A percentile compares a stretch with the other conserved stretches of the same genome.
Conservation (phyloP, 768 basidiomycete genomes). For the Clavulina sp. region DNA sequence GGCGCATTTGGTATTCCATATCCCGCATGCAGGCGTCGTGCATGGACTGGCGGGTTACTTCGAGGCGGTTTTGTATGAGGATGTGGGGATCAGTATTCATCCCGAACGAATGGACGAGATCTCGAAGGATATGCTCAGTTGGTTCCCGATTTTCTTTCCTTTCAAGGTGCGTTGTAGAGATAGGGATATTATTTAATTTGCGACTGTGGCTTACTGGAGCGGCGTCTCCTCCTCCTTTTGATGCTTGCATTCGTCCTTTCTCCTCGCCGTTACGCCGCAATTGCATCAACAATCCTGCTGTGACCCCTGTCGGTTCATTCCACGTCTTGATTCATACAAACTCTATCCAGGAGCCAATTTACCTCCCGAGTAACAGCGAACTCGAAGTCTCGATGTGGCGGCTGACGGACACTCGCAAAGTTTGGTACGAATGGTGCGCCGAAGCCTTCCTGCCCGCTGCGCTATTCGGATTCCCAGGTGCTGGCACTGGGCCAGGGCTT, state of each 20-base stretch:
- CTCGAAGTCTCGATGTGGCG: constrained; percentile 91
- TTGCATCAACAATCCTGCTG: not conserved
- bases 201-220: too few species aligned
- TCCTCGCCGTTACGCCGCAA: not conserved
- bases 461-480: not conserved
- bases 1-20: constrained; percentile 71
- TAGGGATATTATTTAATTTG: too few species aligned
- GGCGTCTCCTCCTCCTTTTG: too few species aligned
- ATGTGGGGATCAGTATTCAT: constrained; percentile 83
- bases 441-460: constrained; percentile 52
- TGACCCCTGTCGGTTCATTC: not conserved
- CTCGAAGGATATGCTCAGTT: constrained; percentile 95
- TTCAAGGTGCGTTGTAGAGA: constrained; percentile 53
- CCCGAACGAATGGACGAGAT: constrained; percentile 71
- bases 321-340: too few species aligned
- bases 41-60: constrained; percentile 97
- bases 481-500: not conserved
- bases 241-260: too few species aligned
- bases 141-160: constrained; percentile 97
- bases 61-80: constrained; percentile 82
- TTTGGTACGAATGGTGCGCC: constrained; percentile 99
- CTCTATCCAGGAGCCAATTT: constrained; percentile 64
- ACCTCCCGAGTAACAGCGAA: constrained; percentile 83
- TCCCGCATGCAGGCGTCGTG: constrained; percentile 83
- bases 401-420: constrained; percentile 67